These are phyloP conservation scores for Thalassiosira mediterranea DNA, from an alignment of 352 stramenopile species.

Conservation along the genomic window DNA sequence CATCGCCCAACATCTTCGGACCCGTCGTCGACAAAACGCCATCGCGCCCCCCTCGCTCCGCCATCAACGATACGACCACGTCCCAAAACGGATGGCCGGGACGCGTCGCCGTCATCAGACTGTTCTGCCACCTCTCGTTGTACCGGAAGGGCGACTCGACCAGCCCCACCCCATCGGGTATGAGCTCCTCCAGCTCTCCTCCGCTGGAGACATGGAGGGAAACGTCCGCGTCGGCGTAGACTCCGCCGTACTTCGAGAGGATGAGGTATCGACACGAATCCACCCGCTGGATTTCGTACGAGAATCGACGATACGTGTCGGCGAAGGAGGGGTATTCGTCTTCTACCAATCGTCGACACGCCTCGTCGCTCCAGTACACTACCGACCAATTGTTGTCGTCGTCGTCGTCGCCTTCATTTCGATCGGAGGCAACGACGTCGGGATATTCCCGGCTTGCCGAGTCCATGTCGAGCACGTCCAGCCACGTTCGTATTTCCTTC, in stretches of 20 bases:
- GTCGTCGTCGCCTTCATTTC: too few species aligned
- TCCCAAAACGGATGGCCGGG: constrained; percentile 50
- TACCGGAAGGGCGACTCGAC: constrained; percentile 59
- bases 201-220: constrained; percentile 14
- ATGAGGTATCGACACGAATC: constrained; percentile 58
- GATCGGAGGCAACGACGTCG: neutral
- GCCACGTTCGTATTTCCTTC: constrained; percentile 26
- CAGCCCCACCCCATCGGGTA: constrained; percentile 46
- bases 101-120: constrained; percentile 46
- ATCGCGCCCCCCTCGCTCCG: constrained; percentile 16
- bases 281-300: constrained; percentile 53
- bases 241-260: constrained; percentile 53
- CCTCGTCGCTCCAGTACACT: constrained; percentile 53
- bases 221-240: constrained; percentile 65
- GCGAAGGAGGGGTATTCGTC: constrained; percentile 47
- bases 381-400: neutral
- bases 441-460: constrained; percentile 19
- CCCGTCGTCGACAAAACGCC: constrained; percentile 43
- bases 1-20: constrained; percentile 50
- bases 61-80: constrained; percentile 29
- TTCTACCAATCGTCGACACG: constrained; percentile 29
- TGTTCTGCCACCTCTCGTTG: constrained; percentile 61
- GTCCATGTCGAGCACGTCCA: constrained; percentile 1
- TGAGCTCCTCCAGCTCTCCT: constrained; percentile 20
- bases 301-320: constrained; percentile 38